Percentiles rank a stretch among this genome's conserved stretches.
phyloP scores from a whole-genome alignment of 1,284 basidiomycete genomes.

The Inonotus hispidus region DNA sequence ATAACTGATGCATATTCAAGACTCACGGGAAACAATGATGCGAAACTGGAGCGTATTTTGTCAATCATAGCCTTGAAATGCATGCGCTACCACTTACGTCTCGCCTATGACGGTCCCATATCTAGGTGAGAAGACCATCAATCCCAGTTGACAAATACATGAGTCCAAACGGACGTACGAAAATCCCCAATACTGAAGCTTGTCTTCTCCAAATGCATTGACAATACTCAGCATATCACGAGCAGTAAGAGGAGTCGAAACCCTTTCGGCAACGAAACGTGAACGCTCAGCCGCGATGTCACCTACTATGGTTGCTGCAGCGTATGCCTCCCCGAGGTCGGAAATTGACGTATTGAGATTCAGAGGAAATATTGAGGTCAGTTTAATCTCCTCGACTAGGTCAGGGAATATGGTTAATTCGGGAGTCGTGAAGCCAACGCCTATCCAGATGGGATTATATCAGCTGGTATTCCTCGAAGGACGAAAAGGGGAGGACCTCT shows the following conservation, averaged over 20 bases:
- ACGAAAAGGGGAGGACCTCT: slow-evolving; percentile 20
- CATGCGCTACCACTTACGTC: slow-evolving; percentile 18
- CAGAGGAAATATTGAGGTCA: not conserved
- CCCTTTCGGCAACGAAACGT: no score
- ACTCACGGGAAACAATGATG: slow-evolving; percentile 26
- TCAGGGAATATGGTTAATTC: slow-evolving; percentile 4
- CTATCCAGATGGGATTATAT: not conserved
- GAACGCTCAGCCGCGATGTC: not conserved
- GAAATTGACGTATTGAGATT: slow-evolving; percentile 6
- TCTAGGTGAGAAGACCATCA: slow-evolving; percentile 12
- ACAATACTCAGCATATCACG: no score
- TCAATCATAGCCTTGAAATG: not conserved
- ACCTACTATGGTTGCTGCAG: not conserved
- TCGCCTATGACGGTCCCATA: slow-evolving; percentile 24
- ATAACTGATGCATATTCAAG: not conserved
- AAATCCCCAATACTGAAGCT: no score
- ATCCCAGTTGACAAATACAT: not conserved
- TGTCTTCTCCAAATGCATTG: no score
- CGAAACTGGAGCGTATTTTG: slow-evolving; percentile 13
- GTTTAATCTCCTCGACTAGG: slow-evolving; percentile 6
- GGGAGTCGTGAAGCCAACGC: slow-evolving; percentile 20
- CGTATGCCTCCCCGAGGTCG: slow-evolving; percentile 2
- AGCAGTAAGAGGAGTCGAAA: no score
- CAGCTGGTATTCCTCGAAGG: not conserved
- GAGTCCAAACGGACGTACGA: slow-evolving; percentile 18